Base-by-base conservation (phyloP, 805 yeast genomes). In the Candida ovalis region DNA sequence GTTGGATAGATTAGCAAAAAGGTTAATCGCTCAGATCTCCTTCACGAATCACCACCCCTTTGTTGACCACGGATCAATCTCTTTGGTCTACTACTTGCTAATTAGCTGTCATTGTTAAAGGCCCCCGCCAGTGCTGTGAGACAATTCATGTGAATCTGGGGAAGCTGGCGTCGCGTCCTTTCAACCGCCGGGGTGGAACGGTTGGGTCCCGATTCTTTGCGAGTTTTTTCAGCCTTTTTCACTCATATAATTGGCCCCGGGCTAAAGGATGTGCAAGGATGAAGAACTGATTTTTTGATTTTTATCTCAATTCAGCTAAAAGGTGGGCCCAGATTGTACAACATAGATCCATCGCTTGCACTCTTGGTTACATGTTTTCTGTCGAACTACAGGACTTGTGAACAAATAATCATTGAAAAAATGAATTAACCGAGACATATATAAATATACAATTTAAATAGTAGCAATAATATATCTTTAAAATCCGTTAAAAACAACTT, bases 141-240 rank as follows among this genome's bases (percentile, higher is more conserved):
- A n/a, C n/a, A n/a, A n/a, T n/a, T n/a, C n/a, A n/a, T n/a, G n/a
- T n/a, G 17, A 41, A 41, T 41, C 44, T 41, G 44, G 44, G 44
- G 44, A 37, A 37, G 40, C 18, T 27, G n/a, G n/a, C 27, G 9
- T 10, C 25, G n/a, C 27, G 18, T 37, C 27, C 38, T 12, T 18
- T 30, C 18, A 41, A 41, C 44, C 44, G 44, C 44, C 44, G 44
- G 44, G 44, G 15, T 21, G 38, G 9, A 17, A n/a, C 38, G 22
- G 12, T 9, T 7, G 21, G n/a, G 41, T 10, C n/a, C 23, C 7
- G 30, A 8, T 27, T 12, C 30, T 27, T 27, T 12, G 8, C 12
- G 30, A 27, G 30, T 12, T 27, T 27, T 27, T 27, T 27, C 30
- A n/a, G n/a, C n/a, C n/a, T n/a, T n/a, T n/a, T n/a, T n/a, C n/a